Conservation (phyloP, 495 filamentous ascomycete genomes). For the Acidiella bohemica region DNA sequence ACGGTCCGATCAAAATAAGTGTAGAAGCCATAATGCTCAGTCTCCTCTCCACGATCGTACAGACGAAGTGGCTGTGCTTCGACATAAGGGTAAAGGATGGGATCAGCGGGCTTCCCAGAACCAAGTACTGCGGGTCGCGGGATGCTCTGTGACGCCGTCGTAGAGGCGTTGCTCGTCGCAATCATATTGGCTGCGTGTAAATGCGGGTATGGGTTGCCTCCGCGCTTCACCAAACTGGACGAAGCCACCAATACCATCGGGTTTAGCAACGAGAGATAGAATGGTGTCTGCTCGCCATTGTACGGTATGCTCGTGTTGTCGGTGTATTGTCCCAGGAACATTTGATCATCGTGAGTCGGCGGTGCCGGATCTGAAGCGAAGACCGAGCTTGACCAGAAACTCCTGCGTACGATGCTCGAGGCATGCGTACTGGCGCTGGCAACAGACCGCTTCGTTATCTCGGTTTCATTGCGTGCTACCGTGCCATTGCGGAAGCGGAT, state of each 20-base stretch:
- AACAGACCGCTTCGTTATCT: constrained; percentile 13
- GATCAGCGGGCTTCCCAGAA: constrained; percentile 59
- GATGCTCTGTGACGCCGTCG: not conserved
- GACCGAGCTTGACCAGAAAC: constrained; percentile 10
- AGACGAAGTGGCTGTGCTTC: constrained; percentile 68
- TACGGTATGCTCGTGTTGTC: constrained; percentile 48
- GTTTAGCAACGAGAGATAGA: constrained; percentile 43
- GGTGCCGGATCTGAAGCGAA: constrained; percentile 48
- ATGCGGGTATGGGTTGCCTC: constrained; percentile 10
- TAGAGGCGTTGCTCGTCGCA: constrained; percentile 22
- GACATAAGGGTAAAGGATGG: constrained; percentile 54
- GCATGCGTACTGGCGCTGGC: not conserved
- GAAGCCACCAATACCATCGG: not conserved
- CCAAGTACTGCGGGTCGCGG: constrained; percentile 34
- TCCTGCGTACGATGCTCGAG: not conserved
- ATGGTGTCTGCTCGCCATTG: constrained; percentile 55
- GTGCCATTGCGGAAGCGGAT: constrained; percentile 68
- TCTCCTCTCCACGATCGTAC: constrained; percentile 63
- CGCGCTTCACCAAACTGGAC: not conserved
- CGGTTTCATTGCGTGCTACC: constrained; percentile 25
- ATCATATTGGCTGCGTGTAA: not conserved
- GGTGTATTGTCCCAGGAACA: constrained; percentile 72
- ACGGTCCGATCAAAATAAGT: constrained; percentile 82
- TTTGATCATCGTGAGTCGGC: constrained; percentile 53
- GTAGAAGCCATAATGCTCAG: constrained; percentile 91